Base-by-base conservation (phyloP, 1,284 basidiomycete species). In the Puccinia triticina region DNA sequence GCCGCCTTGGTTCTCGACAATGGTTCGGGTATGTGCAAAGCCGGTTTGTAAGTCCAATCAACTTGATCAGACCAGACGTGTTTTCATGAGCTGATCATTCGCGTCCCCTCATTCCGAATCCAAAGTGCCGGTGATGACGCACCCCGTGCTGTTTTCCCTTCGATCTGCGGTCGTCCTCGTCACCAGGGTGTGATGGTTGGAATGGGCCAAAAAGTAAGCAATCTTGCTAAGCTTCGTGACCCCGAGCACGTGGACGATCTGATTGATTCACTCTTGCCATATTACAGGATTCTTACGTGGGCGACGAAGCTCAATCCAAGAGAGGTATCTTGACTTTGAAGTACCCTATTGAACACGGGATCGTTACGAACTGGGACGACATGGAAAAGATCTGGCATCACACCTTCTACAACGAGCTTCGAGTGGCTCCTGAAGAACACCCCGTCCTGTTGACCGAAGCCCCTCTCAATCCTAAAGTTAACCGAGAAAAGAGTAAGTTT, bases 321-420 rank as follows among this genome's bases (percentile, higher is more conserved):
- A 93, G 94, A 90, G 94, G 94, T 91, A 94, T 96, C 89, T 89
- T 97, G 84, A 95, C 93, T 84, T 90, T 97, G 88, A 95, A 90
- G 90, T 95, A 88, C 87, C 88, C 88, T 73, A 88, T 89, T 83
- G 88, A 89, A 86, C 88, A 89, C 87, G 88, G 88, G 86, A 94
- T 96, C 88, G 94, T 96, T 85, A 96, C 94, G 88, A 95, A 96
- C 91, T 96, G 94, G 94, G 93, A 94, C 88, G 93, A 94, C 89
- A 94, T 94, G 93, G 93, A 94, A 90, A 94, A 94, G 90, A 94
- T 95, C 88, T 95, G 93, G 93, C 93, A 94, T 84, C 86, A 87
- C 85, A 87, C 86, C 77, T 87, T 89, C 86, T 88, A 89, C 88
- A 88, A 89, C 85, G 88, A 89, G 85, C 88, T 89, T 74, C 88